Evolutionary conservation across 148 eudicot species (phyloP), one percentile per base, ranked within the genome.

Genomic region (Arbutus unedo): DNA sequence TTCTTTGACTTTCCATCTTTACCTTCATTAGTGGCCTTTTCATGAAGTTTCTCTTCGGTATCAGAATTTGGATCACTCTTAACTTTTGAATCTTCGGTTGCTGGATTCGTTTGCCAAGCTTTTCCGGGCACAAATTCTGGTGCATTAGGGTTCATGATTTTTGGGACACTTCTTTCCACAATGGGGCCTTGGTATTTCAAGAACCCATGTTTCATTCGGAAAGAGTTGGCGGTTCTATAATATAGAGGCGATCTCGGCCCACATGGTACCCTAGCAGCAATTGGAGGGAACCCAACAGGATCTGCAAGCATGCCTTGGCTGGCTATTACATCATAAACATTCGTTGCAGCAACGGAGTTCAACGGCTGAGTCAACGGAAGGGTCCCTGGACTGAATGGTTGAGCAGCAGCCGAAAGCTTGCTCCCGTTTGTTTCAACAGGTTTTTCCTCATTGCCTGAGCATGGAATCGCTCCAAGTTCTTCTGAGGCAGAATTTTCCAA

Each of bases 391-490:
- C 83, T 92, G 82, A 90, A 97, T 16, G 99, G 99, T 83, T 85
- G 88, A 73, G 99, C 99, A 8, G 92, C 81, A 21, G 99, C 99
- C 11, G 99, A 97, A 81, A 97, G 99, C 90, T 97, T 97, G 76
- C 93, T 92, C 55, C 93, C 95, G 80, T 91, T 94, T 51, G 87
- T 79, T 86, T 93, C 94, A 43, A 81, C 77, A 54, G 86, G 80
- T 84, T 92, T 94, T 68, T 94, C 97, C 82, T 87, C 83, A 81
- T 81, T 81, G 78, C 84, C 88, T 44, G 84, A 74, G 83, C 76
- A 25, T 16, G 82, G 68, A 13, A 44, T 81, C 71, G 80, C 90
- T 82, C 85, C 91, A 72, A 56, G 71, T 25, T 66, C 74, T 82
- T 92, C 92, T 43, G 85, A 77, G 62, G 68, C 67, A 38, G 83